phyloP scores from a whole-genome alignment of 2,329 filamentous ascomycete species.

The Colletotrichum aenigma region DNA sequence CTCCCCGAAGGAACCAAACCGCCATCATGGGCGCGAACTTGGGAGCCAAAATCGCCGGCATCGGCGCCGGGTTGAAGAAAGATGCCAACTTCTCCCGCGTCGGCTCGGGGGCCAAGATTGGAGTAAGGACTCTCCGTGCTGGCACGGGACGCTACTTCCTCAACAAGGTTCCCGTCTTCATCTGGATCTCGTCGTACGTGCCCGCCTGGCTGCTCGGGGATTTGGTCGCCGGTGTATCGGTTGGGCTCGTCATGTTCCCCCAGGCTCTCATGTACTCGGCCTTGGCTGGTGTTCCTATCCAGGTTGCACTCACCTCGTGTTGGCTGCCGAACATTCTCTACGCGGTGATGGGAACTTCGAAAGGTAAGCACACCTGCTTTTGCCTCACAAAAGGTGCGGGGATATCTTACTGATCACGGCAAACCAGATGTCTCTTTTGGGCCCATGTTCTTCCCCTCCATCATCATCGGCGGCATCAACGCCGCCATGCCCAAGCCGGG shows the following conservation, averaged over 20 bases:
- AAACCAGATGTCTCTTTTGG: not conserved
- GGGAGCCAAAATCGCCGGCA: not conserved
- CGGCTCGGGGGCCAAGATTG: not conserved
- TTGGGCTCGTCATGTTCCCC: not conserved
- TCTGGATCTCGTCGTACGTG: not conserved
- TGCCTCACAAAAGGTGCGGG: not conserved
- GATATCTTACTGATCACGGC: fast-evolving
- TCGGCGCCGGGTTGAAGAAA: not conserved
- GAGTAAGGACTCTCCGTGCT: not conserved
- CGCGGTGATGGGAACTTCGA: not conserved
- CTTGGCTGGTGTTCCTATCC: not conserved
- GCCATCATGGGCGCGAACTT: not conserved
- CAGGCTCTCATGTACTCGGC: not conserved
- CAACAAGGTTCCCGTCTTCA: not conserved
- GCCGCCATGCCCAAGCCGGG: not conserved
- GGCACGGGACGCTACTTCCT: not conserved
- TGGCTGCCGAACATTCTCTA: not conserved
- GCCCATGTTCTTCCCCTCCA: not conserved
- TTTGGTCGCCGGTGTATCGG: not conserved
- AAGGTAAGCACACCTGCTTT: not conserved
- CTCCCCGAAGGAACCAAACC: not conserved
- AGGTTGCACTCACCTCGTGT: not conserved
- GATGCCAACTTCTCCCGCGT: not conserved
- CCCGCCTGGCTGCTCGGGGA: not conserved
- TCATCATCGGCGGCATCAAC: not conserved